Evolutionary conservation across 768 basidiomycete species (phyloP).

Genomic region (Panaeolus papilionaceus): DNA sequence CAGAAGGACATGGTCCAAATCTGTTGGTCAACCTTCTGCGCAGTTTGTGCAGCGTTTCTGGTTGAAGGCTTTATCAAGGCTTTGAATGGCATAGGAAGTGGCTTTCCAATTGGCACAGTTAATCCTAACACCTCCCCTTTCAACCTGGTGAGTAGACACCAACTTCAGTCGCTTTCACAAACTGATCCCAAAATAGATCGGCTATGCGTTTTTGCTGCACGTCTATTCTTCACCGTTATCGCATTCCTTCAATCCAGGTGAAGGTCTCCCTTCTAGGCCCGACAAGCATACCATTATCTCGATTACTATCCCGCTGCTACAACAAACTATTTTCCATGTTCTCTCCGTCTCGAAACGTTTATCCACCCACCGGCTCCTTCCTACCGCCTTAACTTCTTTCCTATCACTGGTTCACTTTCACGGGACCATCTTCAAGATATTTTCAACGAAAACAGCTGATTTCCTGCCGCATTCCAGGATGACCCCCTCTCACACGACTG

Average conservation of each 20-base stretch:
- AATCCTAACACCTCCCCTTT: conserved; percentile 65
- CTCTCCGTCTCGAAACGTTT: conserved; percentile 68
- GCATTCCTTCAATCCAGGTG: conserved; percentile 50
- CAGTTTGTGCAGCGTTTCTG: conserved; percentile 69
- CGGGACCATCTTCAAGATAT: conserved; percentile 51
- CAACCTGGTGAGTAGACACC: conserved; percentile 61
- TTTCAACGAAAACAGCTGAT: background rate
- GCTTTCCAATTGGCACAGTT: conserved; percentile 41
- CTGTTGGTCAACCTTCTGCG: conserved; percentile 77
- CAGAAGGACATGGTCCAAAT: conserved; percentile 62
- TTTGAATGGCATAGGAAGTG: conserved; percentile 63
- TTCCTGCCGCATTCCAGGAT: conserved; percentile 13
- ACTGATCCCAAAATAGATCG: conserved; percentile 51
- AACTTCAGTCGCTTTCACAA: too few relatives aligned
- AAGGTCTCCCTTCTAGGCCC: conserved; percentile 60
- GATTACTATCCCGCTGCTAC: conserved; percentile 73
- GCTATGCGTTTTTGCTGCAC: conserved; percentile 78
- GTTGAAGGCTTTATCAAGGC: conserved; percentile 72
- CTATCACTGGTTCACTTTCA: conserved; percentile 74
- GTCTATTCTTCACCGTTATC: conserved; percentile 73
- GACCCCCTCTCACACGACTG: conserved; percentile 20
- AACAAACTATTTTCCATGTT: conserved; percentile 69
- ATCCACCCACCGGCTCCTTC: conserved; percentile 72
- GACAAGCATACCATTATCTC: conserved; percentile 78
- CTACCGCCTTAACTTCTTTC: conserved; percentile 67